Base-by-base conservation (phyloP, 2,329 filamentous ascomycete genomes). In the Penicillium sp. region DNA sequence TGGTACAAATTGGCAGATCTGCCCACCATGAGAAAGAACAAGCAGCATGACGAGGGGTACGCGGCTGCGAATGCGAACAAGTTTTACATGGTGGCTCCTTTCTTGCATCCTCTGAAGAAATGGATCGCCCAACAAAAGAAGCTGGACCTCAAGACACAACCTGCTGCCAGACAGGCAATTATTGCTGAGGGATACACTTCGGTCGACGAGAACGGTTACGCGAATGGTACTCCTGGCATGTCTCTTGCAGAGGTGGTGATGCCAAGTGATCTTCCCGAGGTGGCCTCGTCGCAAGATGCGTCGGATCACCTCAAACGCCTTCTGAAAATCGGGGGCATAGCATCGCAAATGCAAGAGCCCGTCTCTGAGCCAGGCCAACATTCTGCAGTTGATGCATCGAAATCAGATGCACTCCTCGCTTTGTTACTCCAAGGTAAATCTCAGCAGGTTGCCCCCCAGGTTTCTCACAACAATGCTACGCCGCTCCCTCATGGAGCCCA, bases 81-180 rank as follows among this genome's bases (percentile, higher is more conserved):
- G 68, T 97, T 97, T 71, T 99, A 97, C 75, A 97, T 97, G 91
- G 94, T 99, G 16, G 92, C 92, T 0, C 92, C 93, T 0, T 99
- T 99, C 69, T 79, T 97, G 51, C 86, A 86, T 1, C 89, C 86
- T 5, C 75, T 99, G 46, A 92, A 91, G 74, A 91, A 91, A 71
- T 97, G 92, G 92, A 91, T 97, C 44, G 79, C 86, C n/a, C 84
- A 88, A 60, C 91, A 96, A 75, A 88, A 85, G 77, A 92, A 88
- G 75, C 80, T 83, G n/a, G 89, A 90, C 63, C 78, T 79, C 8
- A 77, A 79, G 63, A 77, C 76, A 59, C 70, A 73, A 16, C 64
- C 75, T 27, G 77, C 70, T 36, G 72, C 69, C 31, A 71, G 73
- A 13, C 76, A 81, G 31, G 64, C 77, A 5, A 69, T 77, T 16